Evolutionary conservation across 1,284 basidiomycete species (phyloP), one percentile per base, ranked within the genome.

Genomic region (Apiotrichum domesticum): DNA sequence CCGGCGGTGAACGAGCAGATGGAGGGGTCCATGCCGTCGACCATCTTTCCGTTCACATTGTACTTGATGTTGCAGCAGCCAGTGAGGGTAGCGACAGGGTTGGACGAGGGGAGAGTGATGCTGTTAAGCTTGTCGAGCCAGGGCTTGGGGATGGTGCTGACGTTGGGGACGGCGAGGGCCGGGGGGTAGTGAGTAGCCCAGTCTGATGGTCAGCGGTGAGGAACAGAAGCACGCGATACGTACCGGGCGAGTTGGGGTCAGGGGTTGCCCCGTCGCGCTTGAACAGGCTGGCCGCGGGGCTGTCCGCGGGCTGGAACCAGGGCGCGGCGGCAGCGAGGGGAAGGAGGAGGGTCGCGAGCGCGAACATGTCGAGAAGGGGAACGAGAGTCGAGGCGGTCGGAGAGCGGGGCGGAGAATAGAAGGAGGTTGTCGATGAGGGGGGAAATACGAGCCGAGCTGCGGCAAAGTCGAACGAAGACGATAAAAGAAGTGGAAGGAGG

Each of bases 1-100:
- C 68, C 63, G 43, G 70, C 69, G 37, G 71, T 74, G 65, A 74
- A 74, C 4, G 72, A 72, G 62, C 75, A 77, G 51, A 77, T 72
- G 13, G 63, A 53, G 14, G 57, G 42, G 57, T 65, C 65, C 15
- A 56, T 59, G 33, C 64, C 65, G 11, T 61, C 49, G 14, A 65
- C 63, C 33, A 39, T 33, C 29, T 35, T 33, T 46, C 52, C 39
- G 48, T 43, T 15, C 33, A 33, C 47, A 10, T 7, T 11, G 50
- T 42, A 49, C 32, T 44, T 49, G 51, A 50, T 49, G 33, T 66
- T 68, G 57, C 68, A 67, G 50, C 33, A 42, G 40, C 40, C 41
- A 33, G 29, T 43, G 14, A 9, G 9, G 10, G 50, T 54, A 2
- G 48, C 37, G 33, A 63, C 52, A 34, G 63, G 63, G 56, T 53